phyloP scores from a whole-genome alignment of 148 eudicot species.

The Heliamphora exappendiculata region DNA sequence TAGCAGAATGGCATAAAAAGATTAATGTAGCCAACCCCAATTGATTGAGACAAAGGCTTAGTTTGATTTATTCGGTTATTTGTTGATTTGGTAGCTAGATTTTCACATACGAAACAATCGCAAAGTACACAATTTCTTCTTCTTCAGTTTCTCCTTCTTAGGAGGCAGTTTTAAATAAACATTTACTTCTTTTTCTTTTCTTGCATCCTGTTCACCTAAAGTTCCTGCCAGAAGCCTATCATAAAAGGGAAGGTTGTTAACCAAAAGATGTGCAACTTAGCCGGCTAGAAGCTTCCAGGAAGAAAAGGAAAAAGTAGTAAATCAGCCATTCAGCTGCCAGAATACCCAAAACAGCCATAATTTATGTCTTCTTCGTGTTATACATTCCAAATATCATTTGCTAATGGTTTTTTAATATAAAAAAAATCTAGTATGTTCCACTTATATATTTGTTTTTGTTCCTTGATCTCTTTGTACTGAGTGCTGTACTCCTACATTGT shows the following conservation, averaged over 20 bases:
- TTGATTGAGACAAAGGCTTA: too few species aligned
- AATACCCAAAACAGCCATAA: background rate
- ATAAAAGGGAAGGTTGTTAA: background rate
- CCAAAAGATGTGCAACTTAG: background rate
- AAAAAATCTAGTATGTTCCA: too few species aligned
- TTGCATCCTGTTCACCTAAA: background rate
- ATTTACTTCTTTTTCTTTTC: background rate
- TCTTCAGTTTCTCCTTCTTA: background rate
- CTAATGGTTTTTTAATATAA: too few species aligned
- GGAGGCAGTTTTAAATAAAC: background rate
- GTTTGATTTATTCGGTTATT: too few species aligned
- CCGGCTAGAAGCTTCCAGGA: too few species aligned
- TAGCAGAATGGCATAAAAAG: too few species aligned
- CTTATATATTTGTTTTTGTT: too few species aligned
- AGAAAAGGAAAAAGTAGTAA: background rate
- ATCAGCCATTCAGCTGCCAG: background rate
- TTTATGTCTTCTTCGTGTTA: too few species aligned
- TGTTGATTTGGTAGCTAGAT: background rate
- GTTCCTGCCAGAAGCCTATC: background rate
- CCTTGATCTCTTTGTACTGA: too few species aligned
- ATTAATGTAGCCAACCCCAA: too few species aligned
- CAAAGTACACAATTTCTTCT: background rate
- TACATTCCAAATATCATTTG: too few species aligned
- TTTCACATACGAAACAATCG: background rate
- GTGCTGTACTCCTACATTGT: too few species aligned